These are phyloP conservation scores for Hirsutella minnesotensis DNA, from an alignment of 2,329 filamentous ascomycete species.

Conservation along the genomic window DNA sequence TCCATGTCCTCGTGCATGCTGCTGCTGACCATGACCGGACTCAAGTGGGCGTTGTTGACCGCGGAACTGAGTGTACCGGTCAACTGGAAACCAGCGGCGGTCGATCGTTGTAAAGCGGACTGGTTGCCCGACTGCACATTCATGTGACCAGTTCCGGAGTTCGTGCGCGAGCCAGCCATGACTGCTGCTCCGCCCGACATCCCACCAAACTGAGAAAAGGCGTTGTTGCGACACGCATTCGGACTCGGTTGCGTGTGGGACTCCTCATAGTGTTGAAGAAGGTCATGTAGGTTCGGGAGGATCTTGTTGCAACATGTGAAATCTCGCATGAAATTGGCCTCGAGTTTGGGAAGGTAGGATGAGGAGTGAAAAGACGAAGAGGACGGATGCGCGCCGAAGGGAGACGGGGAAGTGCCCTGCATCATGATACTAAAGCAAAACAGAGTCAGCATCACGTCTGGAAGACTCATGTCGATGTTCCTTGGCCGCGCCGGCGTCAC, in stretches of 20 bases:
- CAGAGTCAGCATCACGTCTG: conserved; percentile 2
- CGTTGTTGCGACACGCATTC: conserved; percentile 26
- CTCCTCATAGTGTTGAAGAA: conserved; percentile 95
- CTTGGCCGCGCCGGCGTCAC: background rate
- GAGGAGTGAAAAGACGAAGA: conserved; percentile 92
- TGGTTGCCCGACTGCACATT: conserved; percentile 17
- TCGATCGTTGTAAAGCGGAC: conserved; percentile 21
- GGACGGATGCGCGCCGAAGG: conserved; percentile 49
- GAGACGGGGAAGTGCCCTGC: conserved; percentile 88
- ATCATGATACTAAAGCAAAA: conserved; percentile 64
- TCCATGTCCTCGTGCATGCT: conserved; percentile 56
- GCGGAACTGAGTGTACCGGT: conserved; percentile 17
- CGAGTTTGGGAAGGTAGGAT: conserved; percentile 89
- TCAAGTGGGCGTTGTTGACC: conserved; percentile 23
- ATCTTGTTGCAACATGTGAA: conserved; percentile 90
- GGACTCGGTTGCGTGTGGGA: conserved; percentile 64
- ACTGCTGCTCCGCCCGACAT: conserved; percentile 19
- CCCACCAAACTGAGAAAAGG: conserved; percentile 27
- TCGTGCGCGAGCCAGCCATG: conserved; percentile 20
- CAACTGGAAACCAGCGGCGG: conserved; percentile 25
- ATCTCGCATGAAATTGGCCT: conserved; percentile 95
- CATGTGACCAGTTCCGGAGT: conserved; percentile 16
- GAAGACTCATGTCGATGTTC: background rate
- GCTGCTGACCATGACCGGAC: conserved; percentile 29
- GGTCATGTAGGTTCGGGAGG: conserved; percentile 82